Conservation (phyloP, 768 basidiomycete species). For the Hygrophoropsis aurantiaca region DNA sequence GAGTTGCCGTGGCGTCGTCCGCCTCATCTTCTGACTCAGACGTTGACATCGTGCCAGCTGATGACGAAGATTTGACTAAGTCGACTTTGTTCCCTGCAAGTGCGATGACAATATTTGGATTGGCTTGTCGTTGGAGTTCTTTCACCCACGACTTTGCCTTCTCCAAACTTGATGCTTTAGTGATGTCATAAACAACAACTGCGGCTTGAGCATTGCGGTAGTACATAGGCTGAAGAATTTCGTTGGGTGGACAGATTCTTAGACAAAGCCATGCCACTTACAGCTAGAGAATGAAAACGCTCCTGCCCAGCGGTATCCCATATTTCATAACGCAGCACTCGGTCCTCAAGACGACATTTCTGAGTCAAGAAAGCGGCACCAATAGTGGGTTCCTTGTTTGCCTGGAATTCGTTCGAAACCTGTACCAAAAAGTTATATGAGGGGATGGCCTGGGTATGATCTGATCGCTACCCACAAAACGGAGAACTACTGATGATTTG, state of each 20-base stretch:
- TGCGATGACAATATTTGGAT: slow-evolving; percentile 98
- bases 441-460: neutral
- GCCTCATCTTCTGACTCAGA: slow-evolving; percentile 85
- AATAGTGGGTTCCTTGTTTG: slow-evolving; percentile 98
- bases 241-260: slow-evolving; percentile 10
- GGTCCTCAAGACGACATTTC: slow-evolving; percentile 94
- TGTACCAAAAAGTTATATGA: slow-evolving; percentile 23
- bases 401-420: slow-evolving; percentile 97
- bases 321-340: slow-evolving; percentile 90
- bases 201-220: slow-evolving; percentile 98
- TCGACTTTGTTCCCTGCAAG: slow-evolving; percentile 98
- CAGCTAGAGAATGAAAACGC: slow-evolving; percentile 95
- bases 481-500: slow-evolving; percentile 96
- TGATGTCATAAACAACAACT: slow-evolving; percentile 97
- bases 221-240: slow-evolving; percentile 99
- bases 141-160: slow-evolving; percentile 99
- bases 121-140: slow-evolving; percentile 97
- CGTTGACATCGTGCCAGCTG: slow-evolving; percentile 46
- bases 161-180: slow-evolving; percentile 92
- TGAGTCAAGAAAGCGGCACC: slow-evolving; percentile 95
- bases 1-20: slow-evolving; percentile 89
- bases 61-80: slow-evolving; percentile 69
- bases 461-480: slow-evolving; percentile 68
- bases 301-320: slow-evolving; percentile 98
- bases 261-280: slow-evolving; percentile 39